Evolutionary conservation across 225 moss, liverwort and hornwort genomes (phyloP).

Genomic region (Sphagnum contortum): DNA sequence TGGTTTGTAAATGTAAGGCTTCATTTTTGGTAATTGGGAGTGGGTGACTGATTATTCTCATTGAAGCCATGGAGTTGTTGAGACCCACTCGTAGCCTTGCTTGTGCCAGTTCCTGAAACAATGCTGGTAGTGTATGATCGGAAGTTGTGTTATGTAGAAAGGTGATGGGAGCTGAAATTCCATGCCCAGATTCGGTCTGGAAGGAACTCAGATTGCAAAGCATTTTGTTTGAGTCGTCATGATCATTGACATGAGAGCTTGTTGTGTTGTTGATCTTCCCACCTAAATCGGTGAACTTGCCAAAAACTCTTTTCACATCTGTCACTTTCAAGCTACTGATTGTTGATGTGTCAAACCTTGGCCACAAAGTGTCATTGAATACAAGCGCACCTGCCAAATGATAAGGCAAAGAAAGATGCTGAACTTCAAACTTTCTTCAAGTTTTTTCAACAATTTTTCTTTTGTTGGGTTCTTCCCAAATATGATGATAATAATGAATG

Average conservation of each 20-base stretch:
- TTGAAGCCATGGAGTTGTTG: slow-evolving; percentile 36
- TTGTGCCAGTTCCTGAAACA: slow-evolving; percentile 79
- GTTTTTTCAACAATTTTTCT: not conserved
- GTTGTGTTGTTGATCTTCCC: slow-evolving; percentile 17
- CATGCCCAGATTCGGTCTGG: slow-evolving; percentile 44
- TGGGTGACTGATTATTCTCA: slow-evolving; percentile 55
- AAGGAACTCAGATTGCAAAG: slow-evolving; percentile 16
- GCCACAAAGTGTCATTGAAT: slow-evolving; percentile 74
- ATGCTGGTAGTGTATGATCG: slow-evolving; percentile 68
- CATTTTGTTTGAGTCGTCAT: slow-evolving; percentile 10
- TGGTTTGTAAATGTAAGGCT: slow-evolving; percentile 46
- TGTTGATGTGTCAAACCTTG: slow-evolving; percentile 36
- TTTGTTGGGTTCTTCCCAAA: not conserved
- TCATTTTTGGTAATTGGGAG: slow-evolving; percentile 79
- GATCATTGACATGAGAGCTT: slow-evolving; percentile 25
- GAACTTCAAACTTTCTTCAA: no score
- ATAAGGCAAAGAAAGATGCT: no score
- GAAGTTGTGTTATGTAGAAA: slow-evolving; percentile 79
- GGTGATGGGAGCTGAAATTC: slow-evolving; percentile 50
- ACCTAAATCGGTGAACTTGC: slow-evolving; percentile 3
- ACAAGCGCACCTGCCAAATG: slow-evolving; percentile 60
- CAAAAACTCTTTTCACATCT: slow-evolving; percentile 10
- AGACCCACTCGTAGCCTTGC: slow-evolving; percentile 34
- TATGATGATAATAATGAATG: not conserved
- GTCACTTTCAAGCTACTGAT: slow-evolving; percentile 38